Base-by-base conservation (phyloP, 2,329 filamentous ascomycete species). In the Hyphodiscus sp. region DNA sequence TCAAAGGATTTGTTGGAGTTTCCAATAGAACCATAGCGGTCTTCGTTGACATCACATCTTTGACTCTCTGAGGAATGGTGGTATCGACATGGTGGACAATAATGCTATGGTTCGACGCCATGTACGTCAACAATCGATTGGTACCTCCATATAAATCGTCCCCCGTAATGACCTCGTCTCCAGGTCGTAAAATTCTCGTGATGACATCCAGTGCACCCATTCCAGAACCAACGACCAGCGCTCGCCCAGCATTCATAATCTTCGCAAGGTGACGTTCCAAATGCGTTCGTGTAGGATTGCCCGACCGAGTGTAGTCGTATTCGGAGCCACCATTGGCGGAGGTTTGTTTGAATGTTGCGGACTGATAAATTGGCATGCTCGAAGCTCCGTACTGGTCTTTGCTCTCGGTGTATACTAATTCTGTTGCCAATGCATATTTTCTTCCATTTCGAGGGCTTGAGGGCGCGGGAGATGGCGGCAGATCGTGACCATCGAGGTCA, bases 141-240 rank as follows among this genome's bases (percentile, higher is more conserved):
- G 91, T 95, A 63, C 94, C 94, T 61, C 94, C 94, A 72, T 99
- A 99, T 53, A 99, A 76, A 71, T 99, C 94, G 69, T 97, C 91
- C 41, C 95, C 95, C 1, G 94, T 96, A 52, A 99, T 87, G 41
- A 99, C 95, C 73, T 99, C 92, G 69, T 99, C 94, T 55, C 94
- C 94, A 0, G 94, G 92, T 55, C 87, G 84, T 49, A 99, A 78
- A 15, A 97, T 77, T 51, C 94, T 86, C 16, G 91, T 95, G 62
- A 99, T 96, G 59, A 99, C 92, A 72, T 99, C 94, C 65, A 97
- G 76, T 20, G 94, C 94, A 50, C 91, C 94, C 94, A 99, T 99
- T 54, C 94, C 94, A 1, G 92, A 97, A 51, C 91, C 91, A 45
- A 97, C 92, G 47, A 95, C 92, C 49, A 99, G 81, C 10, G 90